Conservation (phyloP, 1,284 basidiomycete species). For the Sporisorium iseilematis-ciliati region DNA sequence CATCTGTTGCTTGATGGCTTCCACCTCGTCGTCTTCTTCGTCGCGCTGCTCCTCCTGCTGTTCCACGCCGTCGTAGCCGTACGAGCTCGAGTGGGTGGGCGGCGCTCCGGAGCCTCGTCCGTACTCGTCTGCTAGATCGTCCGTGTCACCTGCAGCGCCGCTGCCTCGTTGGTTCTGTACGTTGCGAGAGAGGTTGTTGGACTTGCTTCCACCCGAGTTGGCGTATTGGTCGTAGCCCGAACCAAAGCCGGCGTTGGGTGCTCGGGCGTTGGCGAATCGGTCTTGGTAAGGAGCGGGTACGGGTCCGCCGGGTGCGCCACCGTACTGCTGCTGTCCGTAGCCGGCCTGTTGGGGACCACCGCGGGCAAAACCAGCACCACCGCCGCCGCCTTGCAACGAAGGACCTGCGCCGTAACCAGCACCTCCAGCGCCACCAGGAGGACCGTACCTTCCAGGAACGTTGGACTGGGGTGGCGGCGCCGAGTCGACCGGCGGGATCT, state of each 20-base stretch:
- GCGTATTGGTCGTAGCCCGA: conserved; percentile 54
- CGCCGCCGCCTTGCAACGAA: conserved; percentile 12
- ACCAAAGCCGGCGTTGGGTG: conserved; percentile 52
- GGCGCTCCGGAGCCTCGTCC: conserved; percentile 49
- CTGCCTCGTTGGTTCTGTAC: conserved; percentile 14
- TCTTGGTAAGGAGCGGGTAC: conserved; percentile 35
- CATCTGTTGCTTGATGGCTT: conserved; percentile 95
- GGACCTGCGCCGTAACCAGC: conserved; percentile 26
- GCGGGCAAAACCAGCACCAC: conserved; percentile 20
- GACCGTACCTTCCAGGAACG: conserved; percentile 27
- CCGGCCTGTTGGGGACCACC: conserved; percentile 12
- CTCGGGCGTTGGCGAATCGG: conserved; percentile 51
- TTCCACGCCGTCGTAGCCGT: conserved; percentile 51
- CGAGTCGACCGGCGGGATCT: conserved; percentile 42
- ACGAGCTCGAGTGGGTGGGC: conserved; percentile 5
- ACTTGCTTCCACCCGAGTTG: conserved; percentile 23
- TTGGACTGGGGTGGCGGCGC: conserved; percentile 23
- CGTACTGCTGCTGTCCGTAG: conserved; percentile 30
- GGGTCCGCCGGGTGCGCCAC: conserved; percentile 19
- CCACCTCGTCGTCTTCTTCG: conserved; percentile 93
- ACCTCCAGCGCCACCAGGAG: conserved; percentile 21
- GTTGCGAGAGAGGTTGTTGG: conserved; percentile 31
- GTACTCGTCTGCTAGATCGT: conserved; percentile 66
- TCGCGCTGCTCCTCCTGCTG: conserved; percentile 71
- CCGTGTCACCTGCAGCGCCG: conserved; percentile 32